phyloP scores from a whole-genome alignment of 2,329 filamentous ascomycete species.

The Neurospora sp. region DNA sequence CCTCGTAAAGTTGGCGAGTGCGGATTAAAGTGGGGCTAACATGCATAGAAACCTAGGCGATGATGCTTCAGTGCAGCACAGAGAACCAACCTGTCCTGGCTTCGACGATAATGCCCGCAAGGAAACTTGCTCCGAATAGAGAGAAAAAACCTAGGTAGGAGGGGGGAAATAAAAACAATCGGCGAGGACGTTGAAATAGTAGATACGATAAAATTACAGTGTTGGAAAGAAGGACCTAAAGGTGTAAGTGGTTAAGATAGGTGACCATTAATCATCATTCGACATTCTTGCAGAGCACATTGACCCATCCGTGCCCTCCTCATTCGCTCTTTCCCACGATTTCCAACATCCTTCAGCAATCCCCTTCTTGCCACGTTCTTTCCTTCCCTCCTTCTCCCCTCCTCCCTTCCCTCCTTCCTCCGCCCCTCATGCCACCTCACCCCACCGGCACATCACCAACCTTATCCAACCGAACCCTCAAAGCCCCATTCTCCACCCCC shows the following conservation, averaged over 20 bases:
- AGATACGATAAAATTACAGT: not conserved
- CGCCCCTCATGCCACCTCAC: too few relatives aligned
- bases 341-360: too few relatives aligned
- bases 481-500: slow-evolving; percentile 18
- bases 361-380: too few relatives aligned
- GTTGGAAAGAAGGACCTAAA: not conserved
- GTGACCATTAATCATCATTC: too few relatives aligned
- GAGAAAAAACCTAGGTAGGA: too few relatives aligned
- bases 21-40: not conserved
- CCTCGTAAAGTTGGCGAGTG: not conserved
- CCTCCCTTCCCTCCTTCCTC: not conserved
- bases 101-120: not conserved
- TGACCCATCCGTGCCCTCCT: not conserved
- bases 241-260: too few relatives aligned
- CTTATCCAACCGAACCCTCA: slow-evolving; percentile 17
- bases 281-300: not conserved
- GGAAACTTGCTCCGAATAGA: too few relatives aligned
- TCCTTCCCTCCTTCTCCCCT: not conserved
- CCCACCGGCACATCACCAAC: not conserved
- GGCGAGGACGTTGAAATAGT: not conserved
- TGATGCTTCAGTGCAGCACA: not conserved
- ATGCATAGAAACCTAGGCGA: too few relatives aligned
- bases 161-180: not conserved
- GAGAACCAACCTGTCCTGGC: not conserved
- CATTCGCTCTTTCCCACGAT: not conserved